Evolutionary conservation across 352 stramenopile genomes (phyloP).

Genomic region (Plasmopara muralis): DNA sequence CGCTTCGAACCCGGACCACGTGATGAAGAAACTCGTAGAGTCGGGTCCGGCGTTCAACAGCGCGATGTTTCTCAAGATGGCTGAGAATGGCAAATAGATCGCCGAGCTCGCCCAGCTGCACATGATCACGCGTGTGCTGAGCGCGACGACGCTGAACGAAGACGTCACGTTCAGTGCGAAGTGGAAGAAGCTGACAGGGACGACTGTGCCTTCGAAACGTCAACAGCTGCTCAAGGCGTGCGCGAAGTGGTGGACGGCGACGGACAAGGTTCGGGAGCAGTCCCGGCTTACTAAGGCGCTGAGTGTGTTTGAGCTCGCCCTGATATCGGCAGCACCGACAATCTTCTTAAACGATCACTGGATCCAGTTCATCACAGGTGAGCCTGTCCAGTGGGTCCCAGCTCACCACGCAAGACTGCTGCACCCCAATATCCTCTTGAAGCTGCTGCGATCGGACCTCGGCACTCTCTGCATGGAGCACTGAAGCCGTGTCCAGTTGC

Average conservation of each 20-base stretch:
- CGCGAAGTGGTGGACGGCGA: neutral
- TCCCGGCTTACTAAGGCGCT: neutral
- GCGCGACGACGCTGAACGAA: neutral
- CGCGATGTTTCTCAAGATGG: no score
- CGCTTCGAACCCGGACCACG: no score
- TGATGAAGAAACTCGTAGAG: no score
- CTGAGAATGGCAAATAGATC: neutral
- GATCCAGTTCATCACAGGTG: neutral
- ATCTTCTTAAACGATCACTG: neutral
- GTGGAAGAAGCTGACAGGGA: neutral
- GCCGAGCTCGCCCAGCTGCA: neutral
- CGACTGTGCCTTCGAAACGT: neutral
- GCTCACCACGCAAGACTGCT: neutral
- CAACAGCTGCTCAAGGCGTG: neutral
- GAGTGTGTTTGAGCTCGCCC: neutral
- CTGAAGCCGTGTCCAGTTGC: neutral
- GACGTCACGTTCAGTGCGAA: neutral
- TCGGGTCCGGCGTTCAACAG: no score
- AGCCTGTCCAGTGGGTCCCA: neutral
- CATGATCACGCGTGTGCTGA: neutral
- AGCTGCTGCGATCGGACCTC: neutral
- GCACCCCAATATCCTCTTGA: neutral
- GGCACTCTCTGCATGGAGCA: neutral
- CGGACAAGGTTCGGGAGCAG: neutral
- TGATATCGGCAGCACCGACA: neutral